Evolutionary conservation across 2,329 filamentous ascomycete species (phyloP).

Genomic region (Xylaria sp.): DNA sequence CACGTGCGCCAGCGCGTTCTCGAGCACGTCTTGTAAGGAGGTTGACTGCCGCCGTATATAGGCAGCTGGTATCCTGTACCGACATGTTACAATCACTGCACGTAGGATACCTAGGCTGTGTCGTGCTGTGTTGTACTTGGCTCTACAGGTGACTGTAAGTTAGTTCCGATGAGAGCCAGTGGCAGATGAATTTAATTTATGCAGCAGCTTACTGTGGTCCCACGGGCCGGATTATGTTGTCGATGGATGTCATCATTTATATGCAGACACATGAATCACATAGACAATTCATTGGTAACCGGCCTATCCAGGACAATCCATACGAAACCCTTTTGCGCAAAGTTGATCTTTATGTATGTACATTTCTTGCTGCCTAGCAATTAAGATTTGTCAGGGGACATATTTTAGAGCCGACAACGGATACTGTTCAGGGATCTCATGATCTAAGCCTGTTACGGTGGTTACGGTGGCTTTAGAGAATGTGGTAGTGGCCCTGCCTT

Average conservation of each 20-base stretch:
- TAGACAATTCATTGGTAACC: background rate
- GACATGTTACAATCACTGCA: slow-evolving; percentile 59
- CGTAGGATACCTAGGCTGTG: slow-evolving; percentile 61
- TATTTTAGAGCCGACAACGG: no score
- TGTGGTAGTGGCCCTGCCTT: no score
- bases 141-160: slow-evolving; percentile 23
- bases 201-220: slow-evolving; percentile 37
- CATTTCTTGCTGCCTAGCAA: slow-evolving; percentile 1
- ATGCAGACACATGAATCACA: background rate
- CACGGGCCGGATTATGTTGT: slow-evolving; percentile 36
- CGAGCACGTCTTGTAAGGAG: slow-evolving; percentile 26
- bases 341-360: background rate
- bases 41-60: slow-evolving; percentile 23
- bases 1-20: slow-evolving; percentile 38
- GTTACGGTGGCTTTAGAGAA: no score
- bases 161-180: background rate
- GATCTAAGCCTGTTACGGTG: background rate
- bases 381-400: background rate
- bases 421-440: no score
- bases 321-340: background rate
- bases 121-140: slow-evolving; percentile 52
- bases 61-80: slow-evolving; percentile 51
- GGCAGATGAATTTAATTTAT: background rate
- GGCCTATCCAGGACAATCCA: background rate
- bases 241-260: slow-evolving; percentile 27